Evolutionary conservation across 1,284 basidiomycete species (phyloP).

Genomic region (Ceratobasidium sp.): DNA sequence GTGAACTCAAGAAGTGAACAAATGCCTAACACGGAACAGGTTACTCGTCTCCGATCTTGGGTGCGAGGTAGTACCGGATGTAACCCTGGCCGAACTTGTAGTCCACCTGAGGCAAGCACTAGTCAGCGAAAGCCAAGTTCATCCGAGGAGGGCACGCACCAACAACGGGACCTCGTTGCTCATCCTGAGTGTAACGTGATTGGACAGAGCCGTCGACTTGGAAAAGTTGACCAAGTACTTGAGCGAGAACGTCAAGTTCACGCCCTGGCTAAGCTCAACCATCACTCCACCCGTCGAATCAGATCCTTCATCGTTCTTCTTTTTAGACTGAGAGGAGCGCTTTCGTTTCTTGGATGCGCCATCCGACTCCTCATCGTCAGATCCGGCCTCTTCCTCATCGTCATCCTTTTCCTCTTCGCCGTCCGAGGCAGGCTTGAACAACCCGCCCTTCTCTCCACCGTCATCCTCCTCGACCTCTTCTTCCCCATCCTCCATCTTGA

Average conservation of each 20-base stretch:
- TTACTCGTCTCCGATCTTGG: conserved; percentile 88
- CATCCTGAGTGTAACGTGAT: conserved; percentile 85
- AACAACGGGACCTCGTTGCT: conserved; percentile 92
- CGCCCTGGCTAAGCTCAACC: conserved; percentile 92
- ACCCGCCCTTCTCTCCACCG: conserved; percentile 59
- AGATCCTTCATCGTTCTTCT: conserved; percentile 54
- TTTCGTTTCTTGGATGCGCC: conserved; percentile 68
- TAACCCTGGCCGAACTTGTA: conserved; percentile 87
- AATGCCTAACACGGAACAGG: background rate
- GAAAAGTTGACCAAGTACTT: conserved; percentile 99
- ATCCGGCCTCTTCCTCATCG: conserved; percentile 59
- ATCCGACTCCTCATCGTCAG: conserved; percentile 46
- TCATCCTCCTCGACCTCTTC: conserved; percentile 64
- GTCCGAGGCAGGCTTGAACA: conserved; percentile 46
- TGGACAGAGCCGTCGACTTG: conserved; percentile 86
- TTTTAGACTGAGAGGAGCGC: conserved; percentile 60
- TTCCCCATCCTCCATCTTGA: conserved; percentile 60
- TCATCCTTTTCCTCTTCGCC: conserved; percentile 53
- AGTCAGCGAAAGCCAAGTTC: background rate
- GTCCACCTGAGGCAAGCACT: conserved; percentile 71
- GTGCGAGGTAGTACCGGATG: conserved; percentile 89
- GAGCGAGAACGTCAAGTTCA: conserved; percentile 94
- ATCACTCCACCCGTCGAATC: conserved; percentile 68
- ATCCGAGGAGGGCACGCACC: conserved; percentile 63
- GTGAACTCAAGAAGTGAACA: conserved; percentile 14